Conservation (phyloP, 345 rosid genomes). For the Salix suchowensis region DNA sequence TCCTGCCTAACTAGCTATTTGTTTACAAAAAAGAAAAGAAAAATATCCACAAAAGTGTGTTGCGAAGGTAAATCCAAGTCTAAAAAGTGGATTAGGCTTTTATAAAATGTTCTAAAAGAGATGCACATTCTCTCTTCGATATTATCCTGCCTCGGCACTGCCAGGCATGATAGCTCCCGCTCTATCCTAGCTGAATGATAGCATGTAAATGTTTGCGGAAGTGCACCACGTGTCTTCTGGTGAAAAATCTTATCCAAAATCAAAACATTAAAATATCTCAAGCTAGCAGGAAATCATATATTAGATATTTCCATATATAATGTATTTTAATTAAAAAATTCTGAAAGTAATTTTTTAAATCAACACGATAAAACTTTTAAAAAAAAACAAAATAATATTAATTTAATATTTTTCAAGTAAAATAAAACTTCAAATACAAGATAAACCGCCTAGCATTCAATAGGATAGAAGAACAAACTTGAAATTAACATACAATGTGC, state of each 20-base stretch:
- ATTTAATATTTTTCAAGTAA: neutral
- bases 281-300: no score
- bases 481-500: no score
- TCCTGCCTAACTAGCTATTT: no score
- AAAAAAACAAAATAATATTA: neutral
- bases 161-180: neutral
- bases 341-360: neutral
- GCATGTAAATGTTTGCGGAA: neutral
- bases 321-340: no score
- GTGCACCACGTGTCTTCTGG: conserved; percentile 21
- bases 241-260: conserved; percentile 10
- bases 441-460: no score
- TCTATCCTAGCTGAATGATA: neutral
- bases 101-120: neutral
- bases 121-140: conserved; percentile 10
- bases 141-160: neutral
- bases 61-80: neutral
- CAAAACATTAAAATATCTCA: neutral
- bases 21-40: no score
- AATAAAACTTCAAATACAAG: neutral
- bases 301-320: no score
- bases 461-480: no score
- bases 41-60: neutral
- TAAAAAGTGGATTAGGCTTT: neutral
- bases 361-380: no score